Conservation (phyloP, 768 basidiomycete genomes). For the Cystobasidium ongulense region DNA sequence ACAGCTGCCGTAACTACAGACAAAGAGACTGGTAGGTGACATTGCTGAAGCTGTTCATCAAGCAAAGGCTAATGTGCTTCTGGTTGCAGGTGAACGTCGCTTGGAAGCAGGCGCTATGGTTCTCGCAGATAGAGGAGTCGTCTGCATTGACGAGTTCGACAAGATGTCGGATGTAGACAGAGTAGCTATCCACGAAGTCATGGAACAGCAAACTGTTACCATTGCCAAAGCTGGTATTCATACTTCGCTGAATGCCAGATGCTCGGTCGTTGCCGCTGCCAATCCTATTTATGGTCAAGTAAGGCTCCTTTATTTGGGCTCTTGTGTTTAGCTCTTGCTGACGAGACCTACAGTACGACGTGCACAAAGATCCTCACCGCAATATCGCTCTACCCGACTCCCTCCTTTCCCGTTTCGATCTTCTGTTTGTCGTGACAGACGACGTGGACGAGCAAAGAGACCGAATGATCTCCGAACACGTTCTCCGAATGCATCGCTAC, state of each 20-base stretch:
- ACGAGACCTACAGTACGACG: slow-evolving; percentile 65
- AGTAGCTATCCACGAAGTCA: slow-evolving; percentile 99
- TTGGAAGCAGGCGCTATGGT: slow-evolving; percentile 99
- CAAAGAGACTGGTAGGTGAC: slow-evolving; percentile 72
- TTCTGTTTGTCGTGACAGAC: slow-evolving; percentile 95
- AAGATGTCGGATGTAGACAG: slow-evolving; percentile 99
- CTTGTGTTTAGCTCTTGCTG: not conserved
- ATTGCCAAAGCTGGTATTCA: slow-evolving; percentile 99
- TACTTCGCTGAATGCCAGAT: slow-evolving; percentile 92
- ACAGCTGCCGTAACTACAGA: slow-evolving; percentile 98
- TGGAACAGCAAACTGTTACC: slow-evolving; percentile 99
- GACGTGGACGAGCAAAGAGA: slow-evolving; percentile 93
- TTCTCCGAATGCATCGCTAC: slow-evolving; percentile 93
- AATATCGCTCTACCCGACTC: slow-evolving; percentile 98
- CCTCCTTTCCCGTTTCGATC: slow-evolving; percentile 93
- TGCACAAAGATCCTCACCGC: slow-evolving; percentile 97
- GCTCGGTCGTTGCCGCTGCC: slow-evolving; percentile 94
- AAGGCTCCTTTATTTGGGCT: slow-evolving; percentile 36
- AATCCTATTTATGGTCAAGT: slow-evolving; percentile 98
- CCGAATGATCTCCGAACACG: slow-evolving; percentile 91
- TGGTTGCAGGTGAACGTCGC: slow-evolving; percentile 66
- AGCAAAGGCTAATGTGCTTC: too few species aligned
- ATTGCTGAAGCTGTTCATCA: not conserved
- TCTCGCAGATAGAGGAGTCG: slow-evolving; percentile 93
- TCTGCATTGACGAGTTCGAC: slow-evolving; percentile 99